Evolutionary conservation across 164 flowering plant species (phyloP).

Genomic region (Magnolia sinica): DNA sequence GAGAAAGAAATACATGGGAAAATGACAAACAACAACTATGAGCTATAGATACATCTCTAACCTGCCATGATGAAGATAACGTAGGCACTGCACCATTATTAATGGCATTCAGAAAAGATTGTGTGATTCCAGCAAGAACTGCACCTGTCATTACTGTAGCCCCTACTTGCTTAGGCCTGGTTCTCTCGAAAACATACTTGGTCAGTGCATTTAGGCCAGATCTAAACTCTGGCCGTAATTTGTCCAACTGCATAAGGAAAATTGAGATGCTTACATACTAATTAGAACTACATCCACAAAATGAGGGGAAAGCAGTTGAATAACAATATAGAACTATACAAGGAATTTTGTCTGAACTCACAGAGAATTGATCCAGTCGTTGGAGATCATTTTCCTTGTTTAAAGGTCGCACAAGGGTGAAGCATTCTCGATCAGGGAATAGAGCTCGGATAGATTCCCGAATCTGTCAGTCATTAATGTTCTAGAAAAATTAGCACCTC

Average conservation of each 20-base stretch:
- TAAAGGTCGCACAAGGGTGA: slow-evolving; percentile 88
- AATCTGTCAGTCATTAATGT: slow-evolving; percentile 43
- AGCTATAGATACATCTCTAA: slow-evolving; percentile 21
- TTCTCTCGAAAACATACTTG: slow-evolving; percentile 93
- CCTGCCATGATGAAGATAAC: slow-evolving; percentile 99
- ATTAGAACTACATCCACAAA: neutral
- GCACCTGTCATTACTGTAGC: slow-evolving; percentile 97
- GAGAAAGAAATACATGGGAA: neutral
- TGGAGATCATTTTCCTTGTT: slow-evolving; percentile 84
- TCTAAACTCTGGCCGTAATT: slow-evolving; percentile 85
- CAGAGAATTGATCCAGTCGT: slow-evolving; percentile 81
- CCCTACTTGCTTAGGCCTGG: slow-evolving; percentile 96
- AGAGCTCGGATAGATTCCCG: slow-evolving; percentile 96
- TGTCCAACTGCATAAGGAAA: slow-evolving; percentile 58
- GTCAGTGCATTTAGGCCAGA: slow-evolving; percentile 92
- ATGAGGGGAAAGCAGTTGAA: neutral
- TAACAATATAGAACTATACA: neutral
- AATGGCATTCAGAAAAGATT: slow-evolving; percentile 87
- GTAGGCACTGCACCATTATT: slow-evolving; percentile 98
- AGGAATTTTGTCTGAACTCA: slow-evolving; percentile 25
- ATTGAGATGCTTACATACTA: neutral
- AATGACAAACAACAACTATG: neutral
- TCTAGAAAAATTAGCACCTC: slow-evolving; percentile 17
- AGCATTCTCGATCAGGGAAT: slow-evolving; percentile 97
- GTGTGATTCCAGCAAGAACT: slow-evolving; percentile 78